Evolutionary conservation across 2,329 filamentous ascomycete genomes (phyloP).

Genomic region (Emericellopsis atlantica): DNA sequence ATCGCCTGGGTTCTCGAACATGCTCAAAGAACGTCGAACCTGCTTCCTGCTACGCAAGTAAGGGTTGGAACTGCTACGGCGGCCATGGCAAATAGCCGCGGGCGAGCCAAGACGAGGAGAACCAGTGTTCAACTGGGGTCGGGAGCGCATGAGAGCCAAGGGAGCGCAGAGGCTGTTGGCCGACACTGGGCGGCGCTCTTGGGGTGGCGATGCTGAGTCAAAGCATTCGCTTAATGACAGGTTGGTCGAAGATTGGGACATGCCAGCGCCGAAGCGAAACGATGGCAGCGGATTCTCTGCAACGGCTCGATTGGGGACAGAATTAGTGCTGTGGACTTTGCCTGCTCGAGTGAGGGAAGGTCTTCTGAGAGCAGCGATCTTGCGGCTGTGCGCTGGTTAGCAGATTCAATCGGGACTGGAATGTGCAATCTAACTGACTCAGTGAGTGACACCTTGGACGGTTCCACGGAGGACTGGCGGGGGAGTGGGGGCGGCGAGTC

Average conservation of each 20-base stretch:
- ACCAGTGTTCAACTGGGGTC: constrained; percentile 47
- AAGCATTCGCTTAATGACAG: constrained; percentile 73
- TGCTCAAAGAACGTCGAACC: constrained; percentile 85
- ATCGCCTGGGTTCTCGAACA: constrained; percentile 90
- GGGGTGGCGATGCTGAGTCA: constrained; percentile 58
- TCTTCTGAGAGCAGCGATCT: constrained; percentile 56
- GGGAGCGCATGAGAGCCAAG: constrained; percentile 48
- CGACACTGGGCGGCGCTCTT: constrained; percentile 50
- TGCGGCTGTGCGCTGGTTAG: constrained; percentile 35
- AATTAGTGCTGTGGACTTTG: constrained; percentile 58
- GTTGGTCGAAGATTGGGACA: constrained; percentile 15
- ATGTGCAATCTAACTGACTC: constrained; percentile 33
- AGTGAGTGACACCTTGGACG: constrained; percentile 30
- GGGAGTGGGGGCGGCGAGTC: constrained; percentile 41
- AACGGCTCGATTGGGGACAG: constrained; percentile 45
- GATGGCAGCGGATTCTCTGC: constrained; percentile 55
- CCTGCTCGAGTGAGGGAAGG: constrained; percentile 62
- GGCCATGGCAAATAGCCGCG: constrained; percentile 47
- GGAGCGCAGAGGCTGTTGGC: constrained; percentile 44
- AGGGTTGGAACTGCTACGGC: constrained; percentile 55
- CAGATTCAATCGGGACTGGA: constrained; percentile 7
- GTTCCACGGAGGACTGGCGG: constrained; percentile 33
- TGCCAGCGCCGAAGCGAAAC: constrained; percentile 56
- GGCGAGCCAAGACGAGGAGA: constrained; percentile 64
- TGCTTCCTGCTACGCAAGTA: constrained; percentile 72